Evolutionary conservation across 768 basidiomycete species (phyloP).

Genomic region (Termitomyces sp.): DNA sequence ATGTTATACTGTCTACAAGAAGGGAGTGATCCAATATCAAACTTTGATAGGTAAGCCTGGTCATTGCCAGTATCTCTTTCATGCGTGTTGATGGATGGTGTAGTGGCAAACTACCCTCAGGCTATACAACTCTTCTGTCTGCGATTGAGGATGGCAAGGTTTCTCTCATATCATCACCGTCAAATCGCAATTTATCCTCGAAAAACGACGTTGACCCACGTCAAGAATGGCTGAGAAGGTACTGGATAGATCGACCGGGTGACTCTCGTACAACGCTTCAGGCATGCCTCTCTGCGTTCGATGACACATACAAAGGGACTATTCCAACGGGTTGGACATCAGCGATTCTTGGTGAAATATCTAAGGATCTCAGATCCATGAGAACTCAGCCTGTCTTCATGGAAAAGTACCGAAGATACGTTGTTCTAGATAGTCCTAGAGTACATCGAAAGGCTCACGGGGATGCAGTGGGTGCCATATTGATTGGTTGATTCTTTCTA

Average conservation of each 20-base stretch:
- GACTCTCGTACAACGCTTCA: slow-evolving; percentile 40
- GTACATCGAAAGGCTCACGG: slow-evolving; percentile 23
- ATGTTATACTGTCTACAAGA: slow-evolving; percentile 28
- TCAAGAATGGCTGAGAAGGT: slow-evolving; percentile 35
- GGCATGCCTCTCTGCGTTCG: slow-evolving; percentile 38
- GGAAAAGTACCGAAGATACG: slow-evolving; percentile 60
- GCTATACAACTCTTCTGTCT: slow-evolving; percentile 36
- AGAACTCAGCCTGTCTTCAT: slow-evolving; percentile 62
- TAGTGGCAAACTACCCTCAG: slow-evolving; percentile 41
- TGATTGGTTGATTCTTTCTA: neutral
- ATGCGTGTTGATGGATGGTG: neutral
- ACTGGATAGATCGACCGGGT: slow-evolving; percentile 24
- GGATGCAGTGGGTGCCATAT: slow-evolving; percentile 43
- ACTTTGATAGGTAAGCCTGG: slow-evolving; percentile 37
- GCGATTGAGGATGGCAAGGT: slow-evolving; percentile 56
- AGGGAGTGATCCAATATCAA: slow-evolving; percentile 35
- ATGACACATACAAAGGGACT: slow-evolving; percentile 31
- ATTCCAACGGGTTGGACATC: slow-evolving; percentile 27
- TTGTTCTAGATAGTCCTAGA: slow-evolving; percentile 45
- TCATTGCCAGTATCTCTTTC: neutral
- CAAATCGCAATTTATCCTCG: slow-evolving; percentile 20
- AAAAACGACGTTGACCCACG: slow-evolving; percentile 15
- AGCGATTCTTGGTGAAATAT: slow-evolving; percentile 44
- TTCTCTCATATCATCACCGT: slow-evolving; percentile 48
- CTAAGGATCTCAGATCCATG: slow-evolving; percentile 46